Percentiles rank a stretch among this genome's conserved stretches.
These are phyloP conservation scores for Ploettnerulaceae sp. DNA, from an alignment of 2,329 filamentous ascomycete species.

Conservation along the genomic window DNA sequence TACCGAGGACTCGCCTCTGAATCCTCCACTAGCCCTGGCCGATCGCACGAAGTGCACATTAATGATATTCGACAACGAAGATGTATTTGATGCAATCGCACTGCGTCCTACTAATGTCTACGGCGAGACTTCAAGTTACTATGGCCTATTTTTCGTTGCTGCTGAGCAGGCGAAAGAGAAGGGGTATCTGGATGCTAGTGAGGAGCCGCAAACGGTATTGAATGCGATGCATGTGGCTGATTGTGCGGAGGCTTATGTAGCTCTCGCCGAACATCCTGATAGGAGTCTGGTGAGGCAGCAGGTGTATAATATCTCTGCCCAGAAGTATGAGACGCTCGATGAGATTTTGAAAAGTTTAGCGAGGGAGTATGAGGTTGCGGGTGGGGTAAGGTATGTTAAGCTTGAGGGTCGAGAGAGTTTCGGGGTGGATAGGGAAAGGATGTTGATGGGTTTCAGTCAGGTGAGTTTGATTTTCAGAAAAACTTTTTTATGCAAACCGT, in stretches of 20 bases:
- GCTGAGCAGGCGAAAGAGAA: slow-evolving; percentile 31
- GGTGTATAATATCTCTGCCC: slow-evolving; percentile 43
- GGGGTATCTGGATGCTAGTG: slow-evolving; percentile 33
- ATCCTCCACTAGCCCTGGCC: slow-evolving; percentile 28
- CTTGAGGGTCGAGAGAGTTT: slow-evolving; percentile 8
- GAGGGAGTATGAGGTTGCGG: slow-evolving; percentile 38
- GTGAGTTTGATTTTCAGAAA: no score
- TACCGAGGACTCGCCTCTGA: slow-evolving; percentile 40
- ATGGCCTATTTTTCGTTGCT: slow-evolving; percentile 20
- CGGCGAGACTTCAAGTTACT: slow-evolving; percentile 41
- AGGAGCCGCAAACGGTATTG: slow-evolving; percentile 38
- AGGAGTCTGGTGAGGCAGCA: slow-evolving; percentile 36
- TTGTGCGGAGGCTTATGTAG: slow-evolving; percentile 44
- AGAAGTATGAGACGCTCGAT: slow-evolving; percentile 41
- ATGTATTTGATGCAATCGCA: slow-evolving; percentile 41
- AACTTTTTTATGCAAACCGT: no score
- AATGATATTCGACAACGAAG: slow-evolving; percentile 36
- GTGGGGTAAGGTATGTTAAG: slow-evolving; percentile 28
- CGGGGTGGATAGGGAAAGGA: slow-evolving; percentile 1
- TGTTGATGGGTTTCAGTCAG: slow-evolving; percentile 17
- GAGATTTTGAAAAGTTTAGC: slow-evolving; percentile 39
- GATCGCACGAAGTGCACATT: slow-evolving; percentile 35
- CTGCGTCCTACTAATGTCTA: slow-evolving; percentile 45
- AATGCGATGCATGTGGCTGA: slow-evolving; percentile 47
- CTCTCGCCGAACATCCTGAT: slow-evolving; percentile 35